A percentile compares a stretch with the other conserved stretches of the same genome.
Evolutionary conservation across 495 filamentous ascomycete genomes (phyloP).

Genomic region (Platismatia glauca): DNA sequence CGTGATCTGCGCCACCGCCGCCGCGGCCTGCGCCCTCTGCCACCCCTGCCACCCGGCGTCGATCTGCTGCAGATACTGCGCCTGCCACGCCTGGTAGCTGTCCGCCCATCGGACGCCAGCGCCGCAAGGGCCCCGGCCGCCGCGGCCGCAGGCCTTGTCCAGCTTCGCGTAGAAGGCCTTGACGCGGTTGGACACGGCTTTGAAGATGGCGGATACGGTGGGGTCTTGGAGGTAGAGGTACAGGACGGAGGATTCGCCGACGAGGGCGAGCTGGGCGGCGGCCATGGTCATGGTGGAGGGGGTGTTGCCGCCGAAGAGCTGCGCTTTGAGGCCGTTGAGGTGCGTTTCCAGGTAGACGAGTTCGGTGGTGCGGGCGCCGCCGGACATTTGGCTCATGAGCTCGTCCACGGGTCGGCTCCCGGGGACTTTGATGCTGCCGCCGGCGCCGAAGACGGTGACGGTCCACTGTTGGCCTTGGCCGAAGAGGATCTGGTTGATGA

Average conservation of each 20-base stretch:
- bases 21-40: neutral
- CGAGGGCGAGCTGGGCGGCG: neutral
- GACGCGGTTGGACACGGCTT: conserved; percentile 6
- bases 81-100: conserved; percentile 6
- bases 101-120: neutral
- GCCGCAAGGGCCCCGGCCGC: neutral
- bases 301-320: conserved; percentile 6
- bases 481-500: conserved; percentile 7
- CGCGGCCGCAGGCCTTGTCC: neutral
- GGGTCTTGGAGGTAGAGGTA: conserved; percentile 7
- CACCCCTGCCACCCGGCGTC: conserved; percentile 2
- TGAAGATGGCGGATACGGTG: neutral
- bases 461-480: conserved; percentile 5
- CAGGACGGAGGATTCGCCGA: neutral
- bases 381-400: neutral
- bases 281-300: conserved; percentile 1
- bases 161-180: conserved; percentile 8
- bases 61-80: conserved; percentile 6
- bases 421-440: neutral
- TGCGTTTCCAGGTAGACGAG: neutral
- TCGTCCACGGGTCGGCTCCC: conserved; percentile 1
- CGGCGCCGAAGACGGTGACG: conserved; percentile 1
- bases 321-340: conserved; percentile 5
- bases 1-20: neutral
- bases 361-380: neutral